phyloP scores from a whole-genome alignment of 129 eudicot genomes.

The Helianthus tuberosus region DNA sequence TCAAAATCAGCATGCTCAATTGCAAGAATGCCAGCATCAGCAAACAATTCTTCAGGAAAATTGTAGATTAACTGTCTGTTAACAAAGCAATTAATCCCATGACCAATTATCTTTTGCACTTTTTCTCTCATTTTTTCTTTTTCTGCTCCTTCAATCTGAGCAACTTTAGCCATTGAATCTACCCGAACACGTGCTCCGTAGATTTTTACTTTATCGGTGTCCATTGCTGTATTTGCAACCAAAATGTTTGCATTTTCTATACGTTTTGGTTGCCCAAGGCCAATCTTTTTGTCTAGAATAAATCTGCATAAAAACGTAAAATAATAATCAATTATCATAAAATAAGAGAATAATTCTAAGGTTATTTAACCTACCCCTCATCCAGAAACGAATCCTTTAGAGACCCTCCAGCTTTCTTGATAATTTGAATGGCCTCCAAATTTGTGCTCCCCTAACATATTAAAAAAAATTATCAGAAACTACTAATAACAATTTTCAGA shows the following conservation, averaged over 20 bases:
- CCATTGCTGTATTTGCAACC: constrained; percentile 97
- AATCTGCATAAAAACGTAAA: constrained; percentile 48
- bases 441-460: constrained; percentile 85
- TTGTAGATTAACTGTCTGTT: constrained; percentile 92
- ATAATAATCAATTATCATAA: neutral
- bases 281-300: constrained; percentile 92
- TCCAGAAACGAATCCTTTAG: constrained; percentile 78
- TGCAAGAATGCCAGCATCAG: constrained; percentile 97
- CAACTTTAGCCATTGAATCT: constrained; percentile 96
- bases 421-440: constrained; percentile 82
- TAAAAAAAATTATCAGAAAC: constrained; percentile 15
- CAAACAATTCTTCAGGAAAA: constrained; percentile 95
- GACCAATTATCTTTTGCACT: constrained; percentile 87
- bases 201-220: constrained; percentile 92
- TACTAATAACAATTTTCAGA: neutral
- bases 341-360: neutral
- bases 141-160: constrained; percentile 91
- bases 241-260: constrained; percentile 93
- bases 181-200: constrained; percentile 98
- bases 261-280: constrained; percentile 94
- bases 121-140: constrained; percentile 96
- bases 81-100: constrained; percentile 91
- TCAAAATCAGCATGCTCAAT: constrained; percentile 99
- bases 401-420: constrained; percentile 90
- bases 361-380: constrained; percentile 61